These are phyloP conservation scores for Globisporangium nodosum DNA, from an alignment of 352 stramenopile genomes.

Conservation along the genomic window DNA sequence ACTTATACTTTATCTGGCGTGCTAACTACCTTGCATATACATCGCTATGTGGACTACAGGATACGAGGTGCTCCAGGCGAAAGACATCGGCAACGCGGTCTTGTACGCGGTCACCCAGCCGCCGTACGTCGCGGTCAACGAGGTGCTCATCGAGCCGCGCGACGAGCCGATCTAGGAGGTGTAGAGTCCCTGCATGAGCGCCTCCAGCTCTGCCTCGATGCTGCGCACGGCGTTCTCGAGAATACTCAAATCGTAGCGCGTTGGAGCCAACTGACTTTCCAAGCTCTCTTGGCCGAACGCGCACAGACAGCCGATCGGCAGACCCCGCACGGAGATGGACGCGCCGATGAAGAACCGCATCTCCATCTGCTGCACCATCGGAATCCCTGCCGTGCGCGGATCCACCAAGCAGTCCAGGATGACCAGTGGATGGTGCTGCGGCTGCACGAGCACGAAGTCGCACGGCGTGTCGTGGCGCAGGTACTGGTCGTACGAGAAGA, in stretches of 20 bases:
- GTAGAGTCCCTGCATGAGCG: constrained; percentile 33
- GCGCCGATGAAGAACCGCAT: constrained; percentile 51
- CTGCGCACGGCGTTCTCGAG: constrained; percentile 35
- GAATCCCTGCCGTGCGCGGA: constrained; percentile 37
- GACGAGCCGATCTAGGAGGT: constrained; percentile 74
- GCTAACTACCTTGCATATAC: constrained; percentile 6
- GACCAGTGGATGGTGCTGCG: constrained; percentile 31
- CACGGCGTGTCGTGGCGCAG: constrained; percentile 43
- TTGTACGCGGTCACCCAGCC: constrained; percentile 86
- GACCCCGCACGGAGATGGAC: constrained; percentile 36
- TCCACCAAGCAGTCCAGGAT: constrained; percentile 42
- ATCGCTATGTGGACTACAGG: constrained; percentile 21
- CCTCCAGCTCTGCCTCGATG: constrained; percentile 46
- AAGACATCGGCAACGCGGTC: constrained; percentile 84
- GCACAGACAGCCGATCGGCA: constrained; percentile 55
- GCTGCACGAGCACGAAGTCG: constrained; percentile 53
- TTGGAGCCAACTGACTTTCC: constrained; percentile 7
- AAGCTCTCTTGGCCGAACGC: constrained; percentile 37
- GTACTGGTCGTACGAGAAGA: constrained; percentile 23
- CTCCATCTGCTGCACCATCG: constrained; percentile 49
- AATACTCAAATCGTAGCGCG: constrained; percentile 30
- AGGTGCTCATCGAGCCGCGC: constrained; percentile 87
- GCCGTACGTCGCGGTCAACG: constrained; percentile 85
- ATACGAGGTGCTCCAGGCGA: constrained; percentile 73
- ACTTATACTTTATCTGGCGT: constrained; percentile 1